Conservation (phyloP, 1,284 basidiomycete genomes). For the Pyrrhoderma noxium region DNA sequence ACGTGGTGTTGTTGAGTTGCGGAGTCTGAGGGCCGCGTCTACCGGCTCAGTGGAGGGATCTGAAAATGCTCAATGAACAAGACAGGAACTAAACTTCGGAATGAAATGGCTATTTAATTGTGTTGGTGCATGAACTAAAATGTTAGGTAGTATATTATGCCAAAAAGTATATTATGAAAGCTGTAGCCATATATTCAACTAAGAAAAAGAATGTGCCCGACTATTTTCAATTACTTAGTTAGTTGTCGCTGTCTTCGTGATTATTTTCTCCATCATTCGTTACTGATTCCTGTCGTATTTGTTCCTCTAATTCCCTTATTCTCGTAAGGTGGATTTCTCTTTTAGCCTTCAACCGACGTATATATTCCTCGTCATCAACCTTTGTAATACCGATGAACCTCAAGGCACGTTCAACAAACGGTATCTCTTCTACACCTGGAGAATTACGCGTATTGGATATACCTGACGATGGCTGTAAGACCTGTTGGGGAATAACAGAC, state of each 20-base stretch:
- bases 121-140: background rate
- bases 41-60: background rate
- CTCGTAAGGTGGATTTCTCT: slow-evolving; percentile 43
- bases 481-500: too few species aligned
- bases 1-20: slow-evolving; percentile 56
- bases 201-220: background rate
- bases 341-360: slow-evolving; percentile 44
- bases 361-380: slow-evolving; percentile 58
- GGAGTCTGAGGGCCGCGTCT: slow-evolving; percentile 24
- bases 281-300: slow-evolving; percentile 31
- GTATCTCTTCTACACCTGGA: background rate
- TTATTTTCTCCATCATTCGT: background rate
- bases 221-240: slow-evolving; percentile 11
- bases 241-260: background rate
- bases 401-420: slow-evolving; percentile 31
- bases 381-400: slow-evolving; percentile 40
- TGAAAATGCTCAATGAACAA: slow-evolving; percentile 9
- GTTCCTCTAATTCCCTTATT: slow-evolving; percentile 50
- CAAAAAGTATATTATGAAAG: background rate
- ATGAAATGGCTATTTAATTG: background rate
- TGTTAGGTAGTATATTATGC: too few species aligned
- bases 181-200: background rate
- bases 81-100: slow-evolving; percentile 5
- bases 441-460: background rate
- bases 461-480: too few species aligned